Base-by-base conservation (phyloP, 2,329 filamentous ascomycete species). In the Cordyceps pruinosa region DNA sequence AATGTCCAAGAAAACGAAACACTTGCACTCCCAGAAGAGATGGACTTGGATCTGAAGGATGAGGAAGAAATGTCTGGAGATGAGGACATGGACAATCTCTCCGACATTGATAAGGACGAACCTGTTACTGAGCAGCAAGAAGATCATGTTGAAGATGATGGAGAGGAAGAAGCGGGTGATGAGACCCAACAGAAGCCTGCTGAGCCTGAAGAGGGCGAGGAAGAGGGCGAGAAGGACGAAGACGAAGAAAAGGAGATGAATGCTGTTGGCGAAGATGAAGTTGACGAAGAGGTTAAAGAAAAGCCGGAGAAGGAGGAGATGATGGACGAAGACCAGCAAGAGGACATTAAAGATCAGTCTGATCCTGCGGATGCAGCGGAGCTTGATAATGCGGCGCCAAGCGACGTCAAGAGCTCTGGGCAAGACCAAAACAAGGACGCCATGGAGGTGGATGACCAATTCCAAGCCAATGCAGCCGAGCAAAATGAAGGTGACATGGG, bases 11-110 rank as follows among this genome's bases (percentile, higher is more conserved):
- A 96, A 68, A 86, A 90, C 64, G 86, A 96, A 59, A 85, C 87
- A 2, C 77, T 96, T 59, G 90, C 92, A 46, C 77, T 96, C 23
- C 91, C 91, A 0, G 91, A 96, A 42, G 90, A 96, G 62, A 87
- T 97, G 78, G 86, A 95, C 58, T 80, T 97, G 69, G 84, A 92
- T 61, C 80, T 94, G 56, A 87, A 93, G 61, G 87, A 89, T 28
- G 81, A 83, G 32, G 76, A 82, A 28, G 77, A 80, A 19, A 81
- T 81, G 5, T 77, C 76, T 13, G 80, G 78, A 15, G 78, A 78
- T 37, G 82, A 85, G 60, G 77, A 80, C 19, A 68, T 87, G 49
- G 81, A 85, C 57, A 76, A 84, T 56, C 71, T 88, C 54, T 79
- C 77, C 0, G 79, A 82, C 48, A 70, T 73, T 19, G 70, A 78